A percentile compares a stretch with the other conserved stretches of the same genome.
Evolutionary conservation across 1,284 basidiomycete species (phyloP).

Genomic region (Porodaedalea pini): DNA sequence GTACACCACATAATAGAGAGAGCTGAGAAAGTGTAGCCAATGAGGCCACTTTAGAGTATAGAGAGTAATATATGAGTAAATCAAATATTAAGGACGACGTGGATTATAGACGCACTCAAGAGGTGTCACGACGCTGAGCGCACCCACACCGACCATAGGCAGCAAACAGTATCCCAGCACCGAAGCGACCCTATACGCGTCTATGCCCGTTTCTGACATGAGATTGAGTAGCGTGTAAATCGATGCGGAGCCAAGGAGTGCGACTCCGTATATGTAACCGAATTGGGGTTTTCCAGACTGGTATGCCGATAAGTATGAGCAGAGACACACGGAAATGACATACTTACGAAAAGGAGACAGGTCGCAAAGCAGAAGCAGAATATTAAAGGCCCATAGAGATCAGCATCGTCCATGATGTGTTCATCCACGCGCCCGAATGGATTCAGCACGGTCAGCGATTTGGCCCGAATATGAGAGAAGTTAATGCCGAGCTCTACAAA

Average conservation of each 20-base stretch:
- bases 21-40: conserved; percentile 80
- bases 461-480: conserved; percentile 91
- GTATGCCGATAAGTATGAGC: not conserved
- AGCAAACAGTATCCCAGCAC: conserved; percentile 97
- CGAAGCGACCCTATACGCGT: conserved; percentile 93
- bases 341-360: conserved; percentile 83
- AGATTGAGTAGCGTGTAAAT: conserved; percentile 96
- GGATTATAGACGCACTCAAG: conserved; percentile 69
- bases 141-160: conserved; percentile 95
- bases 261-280: conserved; percentile 98
- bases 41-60: conserved; percentile 52
- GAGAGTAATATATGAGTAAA: conserved; percentile 18
- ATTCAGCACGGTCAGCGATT: conserved; percentile 94
- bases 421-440: conserved; percentile 86
- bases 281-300: conserved; percentile 99
- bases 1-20: conserved; percentile 93
- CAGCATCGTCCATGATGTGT: conserved; percentile 99
- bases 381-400: conserved; percentile 93
- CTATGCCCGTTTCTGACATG: conserved; percentile 95
- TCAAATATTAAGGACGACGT: conserved; percentile 10
- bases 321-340: not conserved
- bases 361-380: conserved; percentile 94
- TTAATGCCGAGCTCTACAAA: conserved; percentile 94
- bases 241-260: conserved; percentile 88
- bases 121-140: conserved; percentile 82